phyloP scores from a whole-genome alignment of 176 grass and related monocot species.

The Melocanna baccifera region DNA sequence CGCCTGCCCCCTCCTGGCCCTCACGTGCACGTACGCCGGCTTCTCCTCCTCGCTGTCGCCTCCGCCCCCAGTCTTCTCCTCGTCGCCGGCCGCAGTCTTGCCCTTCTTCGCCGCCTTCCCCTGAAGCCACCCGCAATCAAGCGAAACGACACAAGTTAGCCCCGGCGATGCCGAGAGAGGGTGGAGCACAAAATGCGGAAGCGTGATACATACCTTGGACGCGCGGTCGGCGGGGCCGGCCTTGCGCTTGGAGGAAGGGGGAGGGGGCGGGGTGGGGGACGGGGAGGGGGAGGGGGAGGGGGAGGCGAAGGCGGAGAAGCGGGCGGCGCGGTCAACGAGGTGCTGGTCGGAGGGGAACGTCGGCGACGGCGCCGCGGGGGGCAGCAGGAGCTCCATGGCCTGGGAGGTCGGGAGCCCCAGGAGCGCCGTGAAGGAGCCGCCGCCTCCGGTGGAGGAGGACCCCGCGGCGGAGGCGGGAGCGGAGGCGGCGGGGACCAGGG shows the following conservation, averaged over 20 bases:
- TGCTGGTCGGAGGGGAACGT: constrained; percentile 62
- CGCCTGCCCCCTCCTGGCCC: constrained; percentile 66
- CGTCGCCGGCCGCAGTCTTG: constrained; percentile 36
- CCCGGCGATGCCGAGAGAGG: too few species aligned
- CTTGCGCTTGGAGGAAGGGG: constrained; percentile 43
- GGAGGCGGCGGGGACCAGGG: not conserved
- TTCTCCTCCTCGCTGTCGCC: constrained; percentile 49
- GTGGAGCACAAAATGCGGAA: too few species aligned
- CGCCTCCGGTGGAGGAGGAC: not conserved
- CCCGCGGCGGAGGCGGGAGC: not conserved
- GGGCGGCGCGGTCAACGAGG: constrained; percentile 53
- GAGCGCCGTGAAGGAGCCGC: constrained; percentile 63
- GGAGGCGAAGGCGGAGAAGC: constrained; percentile 56
- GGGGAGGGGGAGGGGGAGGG: constrained; percentile 19
- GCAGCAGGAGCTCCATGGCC: constrained; percentile 48
- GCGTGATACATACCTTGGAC: constrained; percentile 25
- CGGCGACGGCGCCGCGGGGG: constrained; percentile 17
- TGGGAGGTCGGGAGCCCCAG: constrained; percentile 46
- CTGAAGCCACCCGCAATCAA: not conserved
- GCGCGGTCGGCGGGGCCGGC: not conserved
- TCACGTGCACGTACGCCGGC: constrained; percentile 77
- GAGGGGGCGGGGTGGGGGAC: not conserved
- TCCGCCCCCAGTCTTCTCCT: constrained; percentile 20
- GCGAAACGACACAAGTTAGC: not conserved
- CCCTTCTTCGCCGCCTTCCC: constrained; percentile 56